A percentile compares a stretch with the other conserved stretches of the same genome.
phyloP scores from a whole-genome alignment of 352 stramenopile species.

The Phytophthora citrophthora region DNA sequence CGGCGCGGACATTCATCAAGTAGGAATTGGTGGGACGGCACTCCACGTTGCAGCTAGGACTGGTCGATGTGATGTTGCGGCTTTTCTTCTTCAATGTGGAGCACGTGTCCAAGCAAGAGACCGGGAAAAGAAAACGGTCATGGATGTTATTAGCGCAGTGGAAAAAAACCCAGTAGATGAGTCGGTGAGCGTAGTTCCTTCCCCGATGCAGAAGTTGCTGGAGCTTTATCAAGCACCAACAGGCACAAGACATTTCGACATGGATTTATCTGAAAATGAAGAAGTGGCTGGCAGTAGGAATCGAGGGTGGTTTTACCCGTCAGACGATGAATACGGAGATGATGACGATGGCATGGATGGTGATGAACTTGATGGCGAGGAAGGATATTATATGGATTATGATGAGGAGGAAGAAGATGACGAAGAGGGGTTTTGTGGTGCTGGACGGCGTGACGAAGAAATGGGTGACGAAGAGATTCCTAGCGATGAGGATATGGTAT shows the following conservation, averaged over 20 bases:
- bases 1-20: constrained; percentile 71
- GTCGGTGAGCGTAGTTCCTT: constrained; percentile 17
- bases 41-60: constrained; percentile 67
- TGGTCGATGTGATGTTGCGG: constrained; percentile 77
- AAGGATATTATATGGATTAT: constrained; percentile 62
- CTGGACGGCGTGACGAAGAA: constrained; percentile 19
- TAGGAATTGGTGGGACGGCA: constrained; percentile 56
- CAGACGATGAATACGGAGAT: constrained; percentile 52
- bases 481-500: constrained; percentile 44
- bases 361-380: constrained; percentile 64
- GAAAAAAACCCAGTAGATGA: constrained; percentile 16
- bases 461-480: constrained; percentile 39
- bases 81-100: constrained; percentile 80
- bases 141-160: constrained; percentile 42
- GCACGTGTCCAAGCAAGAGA: constrained; percentile 62
- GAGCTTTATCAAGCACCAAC: constrained; percentile 47
- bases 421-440: constrained; percentile 28
- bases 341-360: constrained; percentile 59
- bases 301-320: constrained; percentile 50
- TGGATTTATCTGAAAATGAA: constrained; percentile 59
- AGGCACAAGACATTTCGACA: constrained; percentile 44
- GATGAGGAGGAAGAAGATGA: constrained; percentile 67
- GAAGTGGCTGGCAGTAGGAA: constrained; percentile 23
- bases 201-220: constrained; percentile 62
- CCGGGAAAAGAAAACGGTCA: constrained; percentile 55